These are phyloP conservation scores for Bacterosira constricta DNA, from an alignment of 108 stramenopile species.

Conservation along the genomic window DNA sequence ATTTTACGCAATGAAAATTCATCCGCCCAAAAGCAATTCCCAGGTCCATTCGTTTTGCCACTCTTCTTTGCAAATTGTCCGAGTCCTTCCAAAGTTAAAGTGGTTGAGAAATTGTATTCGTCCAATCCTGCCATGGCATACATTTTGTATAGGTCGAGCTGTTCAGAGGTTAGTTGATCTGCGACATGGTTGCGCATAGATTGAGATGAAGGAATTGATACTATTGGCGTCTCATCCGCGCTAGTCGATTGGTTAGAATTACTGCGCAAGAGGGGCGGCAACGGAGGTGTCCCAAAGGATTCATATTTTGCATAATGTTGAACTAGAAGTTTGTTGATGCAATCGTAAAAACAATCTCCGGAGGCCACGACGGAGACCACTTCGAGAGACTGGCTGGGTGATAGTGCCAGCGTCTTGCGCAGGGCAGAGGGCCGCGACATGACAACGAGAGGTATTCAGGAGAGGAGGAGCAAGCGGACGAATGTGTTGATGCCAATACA, in stretches of 20 bases:
- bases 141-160: slow-evolving; percentile 37
- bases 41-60: slow-evolving; percentile 31
- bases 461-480: too few relatives aligned
- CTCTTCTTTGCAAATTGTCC: slow-evolving; percentile 23
- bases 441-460: too few relatives aligned
- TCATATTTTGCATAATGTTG: not conserved
- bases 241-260: not conserved
- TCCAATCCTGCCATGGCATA: slow-evolving; percentile 32
- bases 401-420: slow-evolving; percentile 21
- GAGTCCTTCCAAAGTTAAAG: slow-evolving; percentile 18
- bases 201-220: slow-evolving; percentile 15
- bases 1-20: slow-evolving; percentile 43
- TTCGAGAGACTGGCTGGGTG: slow-evolving; percentile 15
- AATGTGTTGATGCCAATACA: too few relatives aligned
- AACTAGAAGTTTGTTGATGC: slow-evolving; percentile 27
- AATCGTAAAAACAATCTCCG: slow-evolving; percentile 49
- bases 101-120: slow-evolving; percentile 12
- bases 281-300: not conserved
- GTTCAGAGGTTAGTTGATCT: slow-evolving; percentile 22
- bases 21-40: slow-evolving; percentile 46
- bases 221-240: not conserved
- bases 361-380: slow-evolving; percentile 35
- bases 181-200: slow-evolving; percentile 39
- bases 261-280: not conserved
- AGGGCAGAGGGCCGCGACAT: slow-evolving; percentile 46